phyloP scores from a whole-genome alignment of 805 yeast genomes.

The Wickerhamiella galacta region DNA sequence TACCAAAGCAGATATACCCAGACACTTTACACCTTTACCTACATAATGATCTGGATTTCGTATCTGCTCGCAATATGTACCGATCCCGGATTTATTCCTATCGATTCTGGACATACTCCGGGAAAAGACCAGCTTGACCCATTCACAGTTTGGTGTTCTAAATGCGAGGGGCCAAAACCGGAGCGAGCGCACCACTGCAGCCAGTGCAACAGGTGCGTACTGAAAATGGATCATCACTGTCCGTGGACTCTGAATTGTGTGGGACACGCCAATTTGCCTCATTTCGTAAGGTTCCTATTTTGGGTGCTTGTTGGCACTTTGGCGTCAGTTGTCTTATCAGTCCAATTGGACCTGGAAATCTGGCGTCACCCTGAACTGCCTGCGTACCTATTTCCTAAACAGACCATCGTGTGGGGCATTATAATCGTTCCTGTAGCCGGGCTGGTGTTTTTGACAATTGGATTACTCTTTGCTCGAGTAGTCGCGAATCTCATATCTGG shows the following conservation, averaged over 20 bases:
- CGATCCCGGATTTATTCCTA: slow-evolving; percentile 62
- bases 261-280: slow-evolving; percentile 68
- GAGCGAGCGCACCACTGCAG: slow-evolving; percentile 30
- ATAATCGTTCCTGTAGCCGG: slow-evolving; percentile 36
- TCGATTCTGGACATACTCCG: too few relatives aligned
- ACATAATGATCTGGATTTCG: slow-evolving; percentile 50
- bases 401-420: slow-evolving; percentile 39
- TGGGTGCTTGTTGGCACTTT: slow-evolving; percentile 28
- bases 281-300: slow-evolving; percentile 54
- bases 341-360: slow-evolving; percentile 9
- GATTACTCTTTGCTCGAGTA: slow-evolving; percentile 45
- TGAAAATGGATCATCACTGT: slow-evolving; percentile 49
- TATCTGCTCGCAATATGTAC: slow-evolving; percentile 51
- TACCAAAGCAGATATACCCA: too few relatives aligned
- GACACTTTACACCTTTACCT: too few relatives aligned
- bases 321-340: slow-evolving; percentile 19
- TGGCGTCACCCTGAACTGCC: slow-evolving; percentile 30
- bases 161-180: slow-evolving; percentile 21
- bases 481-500: slow-evolving; percentile 40
- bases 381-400: slow-evolving; percentile 33
- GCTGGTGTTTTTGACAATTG: slow-evolving; percentile 45
- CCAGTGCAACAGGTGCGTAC: slow-evolving; percentile 24
- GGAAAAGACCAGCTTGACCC: too few relatives aligned
- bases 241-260: slow-evolving; percentile 91
- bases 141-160: slow-evolving; percentile 9